Conservation (phyloP, 139 green algal species). For the Asterochloris erici region DNA sequence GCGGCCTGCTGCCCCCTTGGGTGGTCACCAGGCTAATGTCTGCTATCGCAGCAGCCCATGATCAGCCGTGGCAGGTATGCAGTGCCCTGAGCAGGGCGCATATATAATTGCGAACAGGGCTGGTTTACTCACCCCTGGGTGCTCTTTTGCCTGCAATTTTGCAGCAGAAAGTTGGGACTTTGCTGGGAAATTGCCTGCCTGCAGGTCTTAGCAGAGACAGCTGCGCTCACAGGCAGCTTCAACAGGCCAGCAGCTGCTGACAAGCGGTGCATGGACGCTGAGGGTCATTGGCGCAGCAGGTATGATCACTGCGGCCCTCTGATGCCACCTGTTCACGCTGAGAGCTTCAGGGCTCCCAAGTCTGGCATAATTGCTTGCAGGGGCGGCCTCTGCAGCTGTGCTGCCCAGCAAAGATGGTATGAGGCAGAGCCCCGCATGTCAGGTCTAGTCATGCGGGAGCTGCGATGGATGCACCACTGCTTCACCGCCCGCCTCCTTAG, state of each 20-base stretch:
- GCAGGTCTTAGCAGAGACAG: constrained; percentile 21
- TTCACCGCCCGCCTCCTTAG: no score
- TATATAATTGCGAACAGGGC: not conserved
- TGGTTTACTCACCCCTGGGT: not conserved
- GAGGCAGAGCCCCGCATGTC: no score
- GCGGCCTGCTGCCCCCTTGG: constrained; percentile 35
- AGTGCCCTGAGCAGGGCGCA: not conserved
- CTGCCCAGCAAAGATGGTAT: no score
- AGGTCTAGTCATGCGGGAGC: no score
- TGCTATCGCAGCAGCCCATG: constrained; percentile 22
- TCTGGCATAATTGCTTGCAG: no score
- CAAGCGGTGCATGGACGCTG: no score
- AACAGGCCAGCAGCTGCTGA: constrained; percentile 23
- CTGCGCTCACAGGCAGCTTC: constrained; percentile 23
- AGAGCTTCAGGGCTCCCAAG: no score
- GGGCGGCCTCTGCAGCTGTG: no score
- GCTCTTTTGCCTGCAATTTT: not conserved
- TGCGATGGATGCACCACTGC: no score
- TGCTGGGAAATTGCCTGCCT: not conserved
- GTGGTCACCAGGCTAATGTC: constrained; percentile 29
- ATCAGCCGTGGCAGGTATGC: constrained; percentile 19
- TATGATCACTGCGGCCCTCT: no score
- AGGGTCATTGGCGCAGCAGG: no score
- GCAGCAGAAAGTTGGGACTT: not conserved
- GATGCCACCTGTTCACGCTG: no score